Base-by-base conservation (phyloP, 1,284 basidiomycete species). In the Ceratobasidium sp. region DNA sequence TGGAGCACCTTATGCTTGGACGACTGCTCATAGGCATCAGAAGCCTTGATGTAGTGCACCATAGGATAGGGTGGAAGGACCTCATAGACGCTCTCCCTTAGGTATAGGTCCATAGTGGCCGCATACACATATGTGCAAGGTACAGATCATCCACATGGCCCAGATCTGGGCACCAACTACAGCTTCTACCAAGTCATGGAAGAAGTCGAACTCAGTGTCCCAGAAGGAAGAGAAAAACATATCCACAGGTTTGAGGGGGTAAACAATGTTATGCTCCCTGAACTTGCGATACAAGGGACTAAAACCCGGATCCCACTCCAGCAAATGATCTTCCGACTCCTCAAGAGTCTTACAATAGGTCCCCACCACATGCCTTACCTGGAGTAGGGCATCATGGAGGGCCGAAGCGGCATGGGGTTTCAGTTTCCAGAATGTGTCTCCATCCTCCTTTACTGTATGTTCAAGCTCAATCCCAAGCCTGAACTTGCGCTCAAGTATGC, bases 401-500 rank as follows among this genome's bases (percentile, higher is more conserved):
- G 33, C 33, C 33, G 33, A 33, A 33, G 33, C 33, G 33, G 33
- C 33, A 33, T 33, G 33, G 33, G 33, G 33, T 33, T 33, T 33
- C 33, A 33, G 33, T 33, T 33, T 33, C 33, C 33, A 33, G 33
- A 33, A 33, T 33, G 33, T 33, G 33, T 33, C 33, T 33, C 33
- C 33, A 33, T 33, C 33, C 33, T 33, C 33, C 33, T 33, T 33
- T 33, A 33, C 33, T 33, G 33, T 33, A 33, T 33, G 33, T 33
- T 33, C 33, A 33, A 33, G 33, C n/a, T 53, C 51, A 53, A 53
- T 23, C 13, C 51, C 51, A 53, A 18, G 15, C 51, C 51, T 61
- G 26, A 61, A 61, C 58, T 61, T 61, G 58, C 58, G 58, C 26
- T 61, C 58, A 61, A 61, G 58, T 13, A 61, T 61, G 28, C n/a